phyloP scores from a whole-genome alignment of 2,329 filamentous ascomycete genomes.

The Aureobasidium sp. region DNA sequence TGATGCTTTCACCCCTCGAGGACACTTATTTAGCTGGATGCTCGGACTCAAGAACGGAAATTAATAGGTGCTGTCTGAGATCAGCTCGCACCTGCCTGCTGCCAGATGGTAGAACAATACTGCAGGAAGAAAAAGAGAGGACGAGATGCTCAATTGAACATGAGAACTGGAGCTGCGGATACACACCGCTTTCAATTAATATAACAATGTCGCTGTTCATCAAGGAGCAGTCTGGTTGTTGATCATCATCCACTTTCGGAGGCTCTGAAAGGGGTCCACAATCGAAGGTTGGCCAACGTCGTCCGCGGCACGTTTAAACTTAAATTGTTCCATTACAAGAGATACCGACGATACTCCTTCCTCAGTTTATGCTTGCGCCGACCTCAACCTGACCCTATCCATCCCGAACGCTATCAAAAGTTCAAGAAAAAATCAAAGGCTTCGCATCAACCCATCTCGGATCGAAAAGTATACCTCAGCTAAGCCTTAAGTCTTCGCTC shows the following conservation, averaged over 20 bases:
- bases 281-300: background rate
- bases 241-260: background rate
- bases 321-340: background rate
- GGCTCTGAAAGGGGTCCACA: background rate
- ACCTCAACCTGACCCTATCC: background rate
- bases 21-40: background rate
- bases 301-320: background rate
- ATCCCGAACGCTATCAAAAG: constrained; percentile 5
- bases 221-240: background rate
- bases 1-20: background rate
- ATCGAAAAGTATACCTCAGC: background rate
- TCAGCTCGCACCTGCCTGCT: background rate
- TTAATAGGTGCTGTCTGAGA: background rate
- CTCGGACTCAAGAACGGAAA: background rate
- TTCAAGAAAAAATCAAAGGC: background rate
- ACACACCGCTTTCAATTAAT: background rate
- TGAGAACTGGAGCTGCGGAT: background rate
- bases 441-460: background rate
- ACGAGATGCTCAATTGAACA: background rate
- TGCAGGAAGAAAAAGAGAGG: background rate
- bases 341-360: background rate
- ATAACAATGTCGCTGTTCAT: background rate
- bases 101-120: no score
- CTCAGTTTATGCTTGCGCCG: background rate
- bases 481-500: constrained; percentile 55